Evolutionary conservation across 345 rosid species (phyloP).

Genomic region (Eucalyptus curtisii): DNA sequence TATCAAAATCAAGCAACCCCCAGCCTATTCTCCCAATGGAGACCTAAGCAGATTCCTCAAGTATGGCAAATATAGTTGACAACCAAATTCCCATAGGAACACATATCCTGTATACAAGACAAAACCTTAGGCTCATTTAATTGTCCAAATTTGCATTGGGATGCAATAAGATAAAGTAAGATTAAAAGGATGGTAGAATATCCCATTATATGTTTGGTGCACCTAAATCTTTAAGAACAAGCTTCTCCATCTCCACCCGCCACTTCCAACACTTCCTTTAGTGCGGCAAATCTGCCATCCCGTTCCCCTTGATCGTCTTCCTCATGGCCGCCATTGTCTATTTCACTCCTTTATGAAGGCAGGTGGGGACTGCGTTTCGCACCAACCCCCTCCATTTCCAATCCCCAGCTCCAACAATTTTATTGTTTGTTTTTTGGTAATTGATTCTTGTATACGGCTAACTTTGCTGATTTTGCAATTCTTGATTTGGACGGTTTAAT

Average conservation of each 20-base stretch:
- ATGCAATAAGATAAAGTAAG: fast-evolving
- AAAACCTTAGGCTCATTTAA: neutral
- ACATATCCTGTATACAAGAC: neutral
- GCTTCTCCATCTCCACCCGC: no score
- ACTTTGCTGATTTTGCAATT: neutral
- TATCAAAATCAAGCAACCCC: neutral
- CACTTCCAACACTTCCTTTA: no score
- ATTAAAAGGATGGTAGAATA: no score
- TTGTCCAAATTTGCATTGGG: neutral
- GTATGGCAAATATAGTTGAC: neutral
- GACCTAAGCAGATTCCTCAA: neutral
- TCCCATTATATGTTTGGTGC: neutral
- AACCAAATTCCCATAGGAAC: neutral
- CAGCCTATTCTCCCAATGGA: neutral
- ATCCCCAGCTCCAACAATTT: no score
- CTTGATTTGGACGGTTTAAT: neutral
- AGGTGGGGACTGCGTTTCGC: neutral
- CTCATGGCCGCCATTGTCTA: neutral
- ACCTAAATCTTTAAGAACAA: no score
- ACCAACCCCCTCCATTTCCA: no score
- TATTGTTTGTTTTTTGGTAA: no score
- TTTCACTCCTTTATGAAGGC: neutral
- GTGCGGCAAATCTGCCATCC: no score
- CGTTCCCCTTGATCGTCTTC: neutral
- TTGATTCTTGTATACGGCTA: neutral